Percentiles rank a stretch among this genome's conserved stretches.
Conservation (phyloP, 352 stramenopile species). For the Globisporangium heterothallicum region DNA sequence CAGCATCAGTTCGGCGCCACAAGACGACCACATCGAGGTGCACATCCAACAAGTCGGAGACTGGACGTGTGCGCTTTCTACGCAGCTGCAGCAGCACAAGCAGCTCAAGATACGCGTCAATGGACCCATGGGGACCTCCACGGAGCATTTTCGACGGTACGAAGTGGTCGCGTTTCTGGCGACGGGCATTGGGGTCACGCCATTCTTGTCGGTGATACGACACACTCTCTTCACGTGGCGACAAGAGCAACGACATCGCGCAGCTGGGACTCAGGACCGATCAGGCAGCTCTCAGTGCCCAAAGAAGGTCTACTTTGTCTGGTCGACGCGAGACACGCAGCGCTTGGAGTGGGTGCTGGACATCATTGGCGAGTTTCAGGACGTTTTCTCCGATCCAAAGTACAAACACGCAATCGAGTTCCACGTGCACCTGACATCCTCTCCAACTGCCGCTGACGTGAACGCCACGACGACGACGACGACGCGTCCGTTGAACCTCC, state of each 20-base stretch:
- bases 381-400: slow-evolving; percentile 12
- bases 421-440: slow-evolving; percentile 19
- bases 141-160: slow-evolving; percentile 21
- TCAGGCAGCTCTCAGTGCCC: neutral
- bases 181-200: slow-evolving; percentile 34
- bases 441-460: neutral
- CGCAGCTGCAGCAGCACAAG: neutral
- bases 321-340: slow-evolving; percentile 18
- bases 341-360: slow-evolving; percentile 17
- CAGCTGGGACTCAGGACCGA: neutral
- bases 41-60: slow-evolving; percentile 37
- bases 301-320: slow-evolving; percentile 19
- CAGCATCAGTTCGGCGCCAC: slow-evolving; percentile 48
- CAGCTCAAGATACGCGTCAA: slow-evolving; percentile 16
- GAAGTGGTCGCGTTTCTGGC: slow-evolving; percentile 25
- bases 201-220: slow-evolving; percentile 41
- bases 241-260: neutral
- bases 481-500: neutral
- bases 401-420: slow-evolving; percentile 7
- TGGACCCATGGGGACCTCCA: slow-evolving; percentile 32
- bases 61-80: slow-evolving; percentile 30
- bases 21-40: slow-evolving; percentile 34
- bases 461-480: neutral
- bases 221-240: slow-evolving; percentile 28
- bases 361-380: slow-evolving; percentile 23